phyloP scores from a whole-genome alignment of 2,329 filamentous ascomycete species.

The Dactylellina drechsleri region DNA sequence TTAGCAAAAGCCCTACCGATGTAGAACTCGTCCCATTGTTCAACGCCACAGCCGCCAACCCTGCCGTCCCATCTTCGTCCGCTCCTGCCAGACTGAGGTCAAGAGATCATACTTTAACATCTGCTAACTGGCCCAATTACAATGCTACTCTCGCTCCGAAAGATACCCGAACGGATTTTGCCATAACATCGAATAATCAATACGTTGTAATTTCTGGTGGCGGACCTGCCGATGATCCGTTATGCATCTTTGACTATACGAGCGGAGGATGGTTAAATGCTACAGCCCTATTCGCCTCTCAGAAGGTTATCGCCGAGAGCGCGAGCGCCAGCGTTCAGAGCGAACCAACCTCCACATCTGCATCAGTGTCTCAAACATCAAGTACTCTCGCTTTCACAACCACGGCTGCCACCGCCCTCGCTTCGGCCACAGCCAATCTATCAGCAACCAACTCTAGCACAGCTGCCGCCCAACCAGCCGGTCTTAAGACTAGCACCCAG shows the following conservation, averaged over 20 bases:
- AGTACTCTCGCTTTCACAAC: conserved; percentile 20
- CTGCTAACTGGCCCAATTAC: conserved; percentile 57
- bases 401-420: conserved; percentile 21
- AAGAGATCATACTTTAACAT: conserved; percentile 51
- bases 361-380: conserved; percentile 29
- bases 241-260: conserved; percentile 56
- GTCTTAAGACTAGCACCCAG: conserved; percentile 55
- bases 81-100: conserved; percentile 22
- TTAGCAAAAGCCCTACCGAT: conserved; percentile 53
- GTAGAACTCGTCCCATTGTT: conserved; percentile 48
- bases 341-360: conserved; percentile 28
- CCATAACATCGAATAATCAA: conserved; percentile 57
- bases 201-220: conserved; percentile 57
- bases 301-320: conserved; percentile 23
- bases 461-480: conserved; percentile 33
- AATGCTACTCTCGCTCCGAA: conserved; percentile 56
- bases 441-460: conserved; percentile 27
- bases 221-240: conserved; percentile 52
- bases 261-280: conserved; percentile 56
- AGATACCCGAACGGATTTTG: conserved; percentile 53
- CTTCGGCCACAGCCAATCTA: conserved; percentile 20
- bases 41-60: conserved; percentile 23
- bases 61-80: conserved; percentile 28
- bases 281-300: conserved; percentile 50
- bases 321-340: conserved; percentile 18